Evolutionary conservation across 257 asterid genomes (phyloP).

Genomic region (Solanum verrucosum): DNA sequence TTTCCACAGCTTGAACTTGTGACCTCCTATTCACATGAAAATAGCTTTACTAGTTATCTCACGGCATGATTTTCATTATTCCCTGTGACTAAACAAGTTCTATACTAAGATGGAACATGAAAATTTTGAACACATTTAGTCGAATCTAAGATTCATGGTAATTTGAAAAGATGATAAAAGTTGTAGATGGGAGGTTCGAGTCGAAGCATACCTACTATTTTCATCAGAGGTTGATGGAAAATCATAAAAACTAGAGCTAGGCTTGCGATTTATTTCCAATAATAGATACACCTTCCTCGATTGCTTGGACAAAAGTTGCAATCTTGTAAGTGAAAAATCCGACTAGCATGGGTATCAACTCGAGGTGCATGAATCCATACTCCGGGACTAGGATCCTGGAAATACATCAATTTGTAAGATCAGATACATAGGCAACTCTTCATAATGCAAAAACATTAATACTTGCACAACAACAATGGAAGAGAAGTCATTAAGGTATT

Average conservation of each 20-base stretch:
- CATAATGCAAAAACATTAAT: not conserved
- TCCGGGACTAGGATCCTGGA: constrained; percentile 81
- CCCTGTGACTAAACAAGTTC: not conserved
- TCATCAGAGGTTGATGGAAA: not conserved
- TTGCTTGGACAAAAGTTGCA: constrained; percentile 65
- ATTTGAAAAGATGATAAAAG: not conserved
- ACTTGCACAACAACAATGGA: not conserved
- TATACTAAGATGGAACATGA: not conserved
- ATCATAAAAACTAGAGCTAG: not conserved
- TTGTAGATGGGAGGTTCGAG: not conserved
- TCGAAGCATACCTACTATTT: not conserved
- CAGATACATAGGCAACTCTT: not conserved
- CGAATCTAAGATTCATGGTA: not conserved
- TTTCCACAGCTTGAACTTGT: not conserved
- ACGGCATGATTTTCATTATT: not conserved
- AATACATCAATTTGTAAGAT: not conserved
- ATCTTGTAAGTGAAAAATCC: constrained; percentile 96
- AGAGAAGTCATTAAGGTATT: not conserved
- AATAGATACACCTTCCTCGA: constrained; percentile 46
- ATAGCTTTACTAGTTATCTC: not conserved
- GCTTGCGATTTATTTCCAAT: constrained; percentile 28
- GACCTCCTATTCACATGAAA: not conserved
- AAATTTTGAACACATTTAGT: not conserved
- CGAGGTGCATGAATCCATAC: constrained; percentile 69
- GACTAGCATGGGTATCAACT: constrained; percentile 80